phyloP scores from a whole-genome alignment of 2,329 filamentous ascomycete genomes.

The Periconia digitata region DNA sequence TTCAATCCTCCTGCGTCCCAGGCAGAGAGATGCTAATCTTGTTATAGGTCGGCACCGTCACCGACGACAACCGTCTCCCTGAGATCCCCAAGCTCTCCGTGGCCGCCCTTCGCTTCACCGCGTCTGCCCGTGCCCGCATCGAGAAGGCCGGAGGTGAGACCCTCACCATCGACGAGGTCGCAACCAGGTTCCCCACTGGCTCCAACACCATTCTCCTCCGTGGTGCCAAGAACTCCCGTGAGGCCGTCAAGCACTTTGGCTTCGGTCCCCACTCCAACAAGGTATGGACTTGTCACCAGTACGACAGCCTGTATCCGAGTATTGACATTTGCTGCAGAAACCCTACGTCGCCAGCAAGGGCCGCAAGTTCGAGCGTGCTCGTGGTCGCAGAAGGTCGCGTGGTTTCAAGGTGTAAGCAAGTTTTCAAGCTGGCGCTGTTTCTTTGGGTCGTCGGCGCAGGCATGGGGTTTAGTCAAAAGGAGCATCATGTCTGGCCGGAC shows the following conservation, averaged over 20 bases:
- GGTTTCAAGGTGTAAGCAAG: slow-evolving; percentile 98
- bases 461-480: slow-evolving; percentile 36
- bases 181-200: slow-evolving; percentile 90
- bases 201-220: slow-evolving; percentile 96
- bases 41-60: slow-evolving; percentile 75
- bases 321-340: slow-evolving; percentile 63
- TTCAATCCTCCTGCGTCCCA: neutral
- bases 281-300: slow-evolving; percentile 55
- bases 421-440: slow-evolving; percentile 33
- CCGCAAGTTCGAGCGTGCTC: slow-evolving; percentile 98
- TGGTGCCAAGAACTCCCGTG: slow-evolving; percentile 96
- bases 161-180: slow-evolving; percentile 96
- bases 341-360: slow-evolving; percentile 97
- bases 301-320: slow-evolving; percentile 13
- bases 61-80: slow-evolving; percentile 83
- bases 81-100: slow-evolving; percentile 89
- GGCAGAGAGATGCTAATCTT: slow-evolving; percentile 14
- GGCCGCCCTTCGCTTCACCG: slow-evolving; percentile 94
- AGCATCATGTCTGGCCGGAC: slow-evolving; percentile 40
- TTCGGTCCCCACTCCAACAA: slow-evolving; percentile 98
- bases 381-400: slow-evolving; percentile 96
- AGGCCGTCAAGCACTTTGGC: slow-evolving; percentile 99
- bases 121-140: slow-evolving; percentile 92
- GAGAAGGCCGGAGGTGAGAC: slow-evolving; percentile 90
- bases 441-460: slow-evolving; percentile 42